phyloP scores from a whole-genome alignment of 352 stramenopile genomes.

The Globisporangium abappressorium region DNA sequence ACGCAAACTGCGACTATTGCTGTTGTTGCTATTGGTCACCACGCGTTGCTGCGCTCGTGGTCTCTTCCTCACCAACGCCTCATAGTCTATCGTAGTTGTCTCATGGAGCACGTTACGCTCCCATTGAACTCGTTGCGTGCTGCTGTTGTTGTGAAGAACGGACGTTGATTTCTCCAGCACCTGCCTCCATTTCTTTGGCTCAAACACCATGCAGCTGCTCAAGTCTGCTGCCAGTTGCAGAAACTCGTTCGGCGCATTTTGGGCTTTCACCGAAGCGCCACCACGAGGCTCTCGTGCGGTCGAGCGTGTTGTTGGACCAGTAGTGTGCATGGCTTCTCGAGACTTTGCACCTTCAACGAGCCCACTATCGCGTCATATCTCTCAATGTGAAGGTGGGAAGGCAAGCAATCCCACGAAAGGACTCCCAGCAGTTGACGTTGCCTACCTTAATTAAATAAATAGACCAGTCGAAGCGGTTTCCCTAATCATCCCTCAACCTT shows the following conservation, averaged over 20 bases:
- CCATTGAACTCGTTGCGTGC: background rate
- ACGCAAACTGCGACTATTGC: background rate
- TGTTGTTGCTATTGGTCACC: background rate
- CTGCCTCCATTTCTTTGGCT: constrained; percentile 51
- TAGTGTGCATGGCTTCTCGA: background rate
- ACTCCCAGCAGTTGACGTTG: too few species aligned
- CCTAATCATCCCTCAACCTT: too few species aligned
- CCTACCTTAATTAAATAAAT: too few species aligned
- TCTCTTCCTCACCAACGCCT: background rate
- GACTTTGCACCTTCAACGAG: background rate
- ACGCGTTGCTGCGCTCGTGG: background rate
- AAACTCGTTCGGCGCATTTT: constrained; percentile 28
- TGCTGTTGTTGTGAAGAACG: constrained; percentile 15
- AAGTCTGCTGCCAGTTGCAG: constrained; percentile 48
- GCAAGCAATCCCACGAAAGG: background rate
- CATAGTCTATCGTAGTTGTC: background rate
- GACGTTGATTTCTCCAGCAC: constrained; percentile 41
- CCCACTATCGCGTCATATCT: too few species aligned
- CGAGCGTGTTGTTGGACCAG: background rate
- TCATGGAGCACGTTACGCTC: background rate
- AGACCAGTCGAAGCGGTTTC: too few species aligned
- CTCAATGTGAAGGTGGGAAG: too few species aligned
- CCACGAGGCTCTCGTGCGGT: background rate
- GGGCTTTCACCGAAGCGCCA: background rate
- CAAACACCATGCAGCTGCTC: constrained; percentile 46